These are phyloP conservation scores for Penstemon newberryi DNA, from an alignment of 257 asterid genomes.

Conservation along the genomic window DNA sequence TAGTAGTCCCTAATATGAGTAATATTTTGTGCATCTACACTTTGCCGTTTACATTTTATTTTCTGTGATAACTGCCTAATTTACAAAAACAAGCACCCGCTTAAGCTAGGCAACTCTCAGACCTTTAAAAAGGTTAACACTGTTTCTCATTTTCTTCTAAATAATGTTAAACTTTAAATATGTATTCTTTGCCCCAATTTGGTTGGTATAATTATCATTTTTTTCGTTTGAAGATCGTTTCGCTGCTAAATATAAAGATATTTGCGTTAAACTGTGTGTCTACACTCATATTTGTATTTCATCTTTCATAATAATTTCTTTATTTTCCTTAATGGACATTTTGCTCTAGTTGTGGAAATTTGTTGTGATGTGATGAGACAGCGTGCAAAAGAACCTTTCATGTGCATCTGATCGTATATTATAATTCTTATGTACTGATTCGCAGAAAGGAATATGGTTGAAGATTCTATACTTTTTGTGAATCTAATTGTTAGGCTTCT, in stretches of 20 bases:
- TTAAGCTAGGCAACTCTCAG: not conserved
- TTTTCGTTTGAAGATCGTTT: slow-evolving; percentile 1
- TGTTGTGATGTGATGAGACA: slow-evolving; percentile 1
- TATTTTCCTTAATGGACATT: slow-evolving; percentile 6
- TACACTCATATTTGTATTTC: not conserved
- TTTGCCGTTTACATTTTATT: not conserved
- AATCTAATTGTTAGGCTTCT: slow-evolving; percentile 29
- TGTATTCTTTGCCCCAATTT: not conserved
- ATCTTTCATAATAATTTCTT: not conserved
- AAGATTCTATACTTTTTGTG: slow-evolving; percentile 21
- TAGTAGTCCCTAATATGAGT: not conserved
- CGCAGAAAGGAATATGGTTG: not conserved
- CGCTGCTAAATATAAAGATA: slow-evolving; percentile 10
- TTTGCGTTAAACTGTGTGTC: not conserved
- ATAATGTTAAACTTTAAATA: not conserved
- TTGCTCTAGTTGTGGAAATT: not conserved
- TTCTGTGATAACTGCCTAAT: not conserved
- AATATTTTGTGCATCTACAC: not conserved
- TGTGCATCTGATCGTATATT: not conserved
- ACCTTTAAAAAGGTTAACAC: not conserved
- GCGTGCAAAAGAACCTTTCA: slow-evolving; percentile 8
- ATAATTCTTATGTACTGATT: not conserved
- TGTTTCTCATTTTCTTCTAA: slow-evolving; percentile 1
- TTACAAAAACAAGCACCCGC: not conserved
- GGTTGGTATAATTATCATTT: not conserved